Base-by-base conservation (phyloP, 768 basidiomycete genomes). In the Tylopilus sp. region DNA sequence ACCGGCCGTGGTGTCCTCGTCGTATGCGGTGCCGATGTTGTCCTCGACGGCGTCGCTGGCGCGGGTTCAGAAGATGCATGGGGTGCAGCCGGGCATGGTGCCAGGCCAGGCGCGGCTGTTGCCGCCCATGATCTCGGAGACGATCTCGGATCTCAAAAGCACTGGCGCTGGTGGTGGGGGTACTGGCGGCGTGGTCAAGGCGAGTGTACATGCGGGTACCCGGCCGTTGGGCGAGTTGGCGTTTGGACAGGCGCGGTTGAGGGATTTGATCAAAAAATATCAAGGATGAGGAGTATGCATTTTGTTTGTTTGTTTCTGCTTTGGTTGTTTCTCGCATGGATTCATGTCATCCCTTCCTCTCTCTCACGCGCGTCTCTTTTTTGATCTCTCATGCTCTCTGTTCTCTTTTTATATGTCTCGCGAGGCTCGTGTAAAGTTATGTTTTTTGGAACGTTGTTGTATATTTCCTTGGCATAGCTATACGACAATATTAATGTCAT, bases 191-290 rank as follows among this genome's bases (percentile, higher is more conserved):
- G 52, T 46, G 18, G 54, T 35, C 9, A 59, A 46, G 50, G 18
- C 49, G 1, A 36, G 56, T 44, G 28, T 1, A 6, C 43, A 44
- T 20, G 28, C 7, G 3, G 44, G 44, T 6, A 57, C 2, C n/a
- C 49, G 63, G 33, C 53, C 59, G 17, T 52, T 59, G 31, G 71
- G 71, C 2, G 84, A 86, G 36, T 66, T 86, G 51, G 85, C 80
- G 10, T 89, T 90, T 70, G 88, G 88, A 13, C 84, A 90, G 67
- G 87, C 88, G 13, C 74, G 84, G 53, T 68, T 91, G 57, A 73
- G 86, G 50, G 88, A 90, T 69, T 71, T 91, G 55, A 91, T 91
- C 65, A 85, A 83, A 79, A 86, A 88, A 61, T 91, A 90, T 64
- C 88, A 91, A 69, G 73, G 74, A 28, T 67, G 57, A 33, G n/a